Conservation (phyloP, 164 flowering plant genomes). For the Aristolochia fimbriata region DNA sequence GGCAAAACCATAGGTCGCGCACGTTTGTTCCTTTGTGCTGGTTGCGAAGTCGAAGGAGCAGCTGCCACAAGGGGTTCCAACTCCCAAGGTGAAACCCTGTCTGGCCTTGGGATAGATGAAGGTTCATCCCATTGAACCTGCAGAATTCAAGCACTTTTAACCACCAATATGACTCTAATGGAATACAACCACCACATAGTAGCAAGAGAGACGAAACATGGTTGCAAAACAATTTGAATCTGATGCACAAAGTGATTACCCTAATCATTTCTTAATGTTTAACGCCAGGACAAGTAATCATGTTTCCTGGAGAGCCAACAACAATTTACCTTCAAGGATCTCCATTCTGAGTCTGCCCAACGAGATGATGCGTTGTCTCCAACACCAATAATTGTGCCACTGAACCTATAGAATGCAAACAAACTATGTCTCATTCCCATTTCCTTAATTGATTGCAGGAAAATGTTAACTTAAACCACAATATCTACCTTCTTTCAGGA, state of each 20-base stretch:
- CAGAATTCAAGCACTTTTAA: background rate
- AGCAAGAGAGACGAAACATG: no score
- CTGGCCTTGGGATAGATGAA: conserved; percentile 69
- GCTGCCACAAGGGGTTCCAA: conserved; percentile 73
- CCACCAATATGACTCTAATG: background rate
- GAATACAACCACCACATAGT: background rate
- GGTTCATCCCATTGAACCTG: conserved; percentile 99
- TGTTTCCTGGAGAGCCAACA: background rate
- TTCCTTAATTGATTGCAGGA: background rate
- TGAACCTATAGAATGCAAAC: conserved; percentile 38
- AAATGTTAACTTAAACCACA: background rate
- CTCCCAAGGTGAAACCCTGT: conserved; percentile 92
- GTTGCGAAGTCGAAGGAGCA: conserved; percentile 41
- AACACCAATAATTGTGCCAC: conserved; percentile 89
- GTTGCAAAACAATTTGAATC: no score
- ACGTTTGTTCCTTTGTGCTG: conserved; percentile 61
- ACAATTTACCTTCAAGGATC: conserved; percentile 72
- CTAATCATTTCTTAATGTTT: no score
- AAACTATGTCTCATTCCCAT: background rate
- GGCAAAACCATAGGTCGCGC: conserved; percentile 62
- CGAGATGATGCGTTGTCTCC: conserved; percentile 44
- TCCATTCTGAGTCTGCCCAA: conserved; percentile 88
- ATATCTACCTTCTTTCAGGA: conserved; percentile 80
- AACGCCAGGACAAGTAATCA: no score
- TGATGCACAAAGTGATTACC: no score